Conservation (phyloP, 148 eudicot genomes). For the Silene latifolia region DNA sequence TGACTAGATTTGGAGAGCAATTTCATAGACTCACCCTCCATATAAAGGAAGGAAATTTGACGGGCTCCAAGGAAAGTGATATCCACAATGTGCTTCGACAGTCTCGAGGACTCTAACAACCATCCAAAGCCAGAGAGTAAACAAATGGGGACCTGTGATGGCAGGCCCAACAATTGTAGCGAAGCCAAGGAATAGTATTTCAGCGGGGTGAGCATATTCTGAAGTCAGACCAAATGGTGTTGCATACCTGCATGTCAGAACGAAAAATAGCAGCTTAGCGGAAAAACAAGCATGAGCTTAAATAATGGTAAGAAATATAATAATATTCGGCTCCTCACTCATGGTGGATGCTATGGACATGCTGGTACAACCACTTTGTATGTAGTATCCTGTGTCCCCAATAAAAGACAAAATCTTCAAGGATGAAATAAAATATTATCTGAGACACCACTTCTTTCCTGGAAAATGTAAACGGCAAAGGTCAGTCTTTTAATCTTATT, state of each 20-base stretch:
- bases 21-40: slow-evolving; percentile 64
- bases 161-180: slow-evolving; percentile 92
- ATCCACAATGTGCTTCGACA: slow-evolving; percentile 92
- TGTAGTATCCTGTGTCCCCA: slow-evolving; percentile 96
- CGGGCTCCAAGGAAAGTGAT: slow-evolving; percentile 93
- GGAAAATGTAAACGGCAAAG: slow-evolving; percentile 18
- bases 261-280: not conserved
- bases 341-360: slow-evolving; percentile 95
- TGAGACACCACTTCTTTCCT: slow-evolving; percentile 85
- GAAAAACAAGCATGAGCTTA: not conserved
- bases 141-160: slow-evolving; percentile 84
- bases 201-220: slow-evolving; percentile 97
- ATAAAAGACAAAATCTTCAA: slow-evolving; percentile 91
- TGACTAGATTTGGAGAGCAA: slow-evolving; percentile 1
- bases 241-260: slow-evolving; percentile 53
- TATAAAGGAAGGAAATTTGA: slow-evolving; percentile 82
- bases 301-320: not conserved
- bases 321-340: slow-evolving; percentile 28
- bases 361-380: slow-evolving; percentile 95
- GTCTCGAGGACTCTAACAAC: slow-evolving; percentile 90
- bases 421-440: slow-evolving; percentile 79
- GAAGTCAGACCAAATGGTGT: slow-evolving; percentile 98
- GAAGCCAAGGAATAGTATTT: slow-evolving; percentile 93
- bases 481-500: slow-evolving; percentile 8
- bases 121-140: slow-evolving; percentile 98